A percentile compares a stretch with the other conserved stretches of the same genome.
phyloP scores from a whole-genome alignment of 2,329 filamentous ascomycete species.

The Atkinsonella texensis region DNA sequence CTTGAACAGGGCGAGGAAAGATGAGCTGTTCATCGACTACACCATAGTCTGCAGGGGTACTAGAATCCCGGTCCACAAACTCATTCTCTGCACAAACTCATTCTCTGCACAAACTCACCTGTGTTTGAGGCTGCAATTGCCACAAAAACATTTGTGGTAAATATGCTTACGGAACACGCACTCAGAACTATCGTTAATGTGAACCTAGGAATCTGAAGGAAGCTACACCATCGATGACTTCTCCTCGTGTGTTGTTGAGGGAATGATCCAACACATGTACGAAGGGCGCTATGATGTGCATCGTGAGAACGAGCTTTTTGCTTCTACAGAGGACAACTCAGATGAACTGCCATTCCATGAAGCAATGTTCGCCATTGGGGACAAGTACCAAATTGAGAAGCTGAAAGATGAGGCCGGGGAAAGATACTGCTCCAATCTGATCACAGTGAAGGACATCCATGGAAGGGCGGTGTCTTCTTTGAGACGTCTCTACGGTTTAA shows the following conservation, averaged over 20 bases:
- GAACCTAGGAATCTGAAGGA: not conserved
- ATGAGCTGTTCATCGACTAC: not conserved
- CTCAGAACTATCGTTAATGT: not conserved
- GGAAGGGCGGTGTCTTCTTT: not conserved
- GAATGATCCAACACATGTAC: not conserved
- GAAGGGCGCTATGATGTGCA: not conserved
- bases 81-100: not conserved
- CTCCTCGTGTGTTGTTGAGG: not conserved
- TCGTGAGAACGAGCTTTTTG: not conserved
- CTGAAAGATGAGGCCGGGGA: not conserved
- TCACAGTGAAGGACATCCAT: accelerated
- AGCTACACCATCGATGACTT: not conserved
- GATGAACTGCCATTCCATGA: not conserved
- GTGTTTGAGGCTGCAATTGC: not conserved
- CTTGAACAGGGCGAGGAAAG: not conserved
- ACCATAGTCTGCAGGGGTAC: not conserved
- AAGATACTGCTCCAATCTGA: not conserved
- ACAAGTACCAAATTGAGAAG: not conserved
- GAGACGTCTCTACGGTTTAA: not conserved
- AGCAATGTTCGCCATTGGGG: not conserved
- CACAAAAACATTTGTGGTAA: not conserved
- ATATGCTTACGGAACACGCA: not conserved
- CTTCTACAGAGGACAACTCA: not conserved
- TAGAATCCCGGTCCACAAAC: not conserved
- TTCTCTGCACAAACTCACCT: not conserved